phyloP scores from a whole-genome alignment of 495 filamentous ascomycete genomes.

The Hypoxylon subgilvum region DNA sequence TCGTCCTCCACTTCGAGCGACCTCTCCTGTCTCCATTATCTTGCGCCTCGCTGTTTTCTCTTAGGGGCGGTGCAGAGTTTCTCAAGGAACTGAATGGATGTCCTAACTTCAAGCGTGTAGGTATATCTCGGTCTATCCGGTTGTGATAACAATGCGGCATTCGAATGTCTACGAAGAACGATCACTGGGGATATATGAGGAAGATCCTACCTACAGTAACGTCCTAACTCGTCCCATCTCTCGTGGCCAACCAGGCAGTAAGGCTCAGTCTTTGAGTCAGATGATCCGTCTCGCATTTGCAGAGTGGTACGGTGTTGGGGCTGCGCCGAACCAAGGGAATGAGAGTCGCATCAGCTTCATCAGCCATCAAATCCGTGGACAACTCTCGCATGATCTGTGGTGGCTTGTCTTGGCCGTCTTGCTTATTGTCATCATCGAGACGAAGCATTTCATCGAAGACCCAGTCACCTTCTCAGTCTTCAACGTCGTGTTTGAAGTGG shows the following conservation, averaged over 20 bases:
- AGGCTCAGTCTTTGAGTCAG: slow-evolving; percentile 31
- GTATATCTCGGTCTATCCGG: slow-evolving; percentile 79
- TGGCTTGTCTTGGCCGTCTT: slow-evolving; percentile 78
- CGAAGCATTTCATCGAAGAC: slow-evolving; percentile 65
- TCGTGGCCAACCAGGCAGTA: slow-evolving; percentile 30
- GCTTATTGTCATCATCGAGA: slow-evolving; percentile 77
- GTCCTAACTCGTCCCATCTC: slow-evolving; percentile 25
- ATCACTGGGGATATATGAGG: slow-evolving; percentile 69
- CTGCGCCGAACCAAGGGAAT: slow-evolving; percentile 24
- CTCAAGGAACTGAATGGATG: not conserved
- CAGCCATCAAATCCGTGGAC: slow-evolving; percentile 73
- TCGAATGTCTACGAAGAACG: slow-evolving; percentile 73
- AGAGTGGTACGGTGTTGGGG: slow-evolving; percentile 49
- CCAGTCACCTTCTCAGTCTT: slow-evolving; percentile 78
- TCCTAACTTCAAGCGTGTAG: slow-evolving; percentile 1
- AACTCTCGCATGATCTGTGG: slow-evolving; percentile 87
- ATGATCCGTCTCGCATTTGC: slow-evolving; percentile 41
- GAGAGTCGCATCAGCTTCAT: slow-evolving; percentile 55
- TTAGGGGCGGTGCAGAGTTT: not conserved
- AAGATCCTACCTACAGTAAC: slow-evolving; percentile 44
- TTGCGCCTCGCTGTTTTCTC: no score
- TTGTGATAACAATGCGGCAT: slow-evolving; percentile 73
- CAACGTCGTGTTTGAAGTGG: slow-evolving; percentile 85
- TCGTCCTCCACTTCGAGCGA: no score
- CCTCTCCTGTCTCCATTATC: no score